Base-by-base conservation (phyloP, 345 rosid genomes). In the Rhizophora mangle region DNA sequence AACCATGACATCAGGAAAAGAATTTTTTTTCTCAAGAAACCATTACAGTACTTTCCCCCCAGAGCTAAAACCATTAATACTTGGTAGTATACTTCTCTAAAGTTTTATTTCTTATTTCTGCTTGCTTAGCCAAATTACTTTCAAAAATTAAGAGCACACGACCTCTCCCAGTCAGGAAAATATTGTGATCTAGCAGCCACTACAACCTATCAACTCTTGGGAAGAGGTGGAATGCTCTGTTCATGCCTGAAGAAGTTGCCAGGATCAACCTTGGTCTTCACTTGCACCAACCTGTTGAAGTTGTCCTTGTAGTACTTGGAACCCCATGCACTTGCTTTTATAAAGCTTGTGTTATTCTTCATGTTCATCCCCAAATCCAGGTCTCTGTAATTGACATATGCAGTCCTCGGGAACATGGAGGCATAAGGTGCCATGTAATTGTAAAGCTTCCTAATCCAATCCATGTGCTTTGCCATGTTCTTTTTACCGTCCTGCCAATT, bases 311-410 rank as follows among this genome's bases (percentile, higher is more conserved):
- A 71, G 54, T 71, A 71, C 36, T 52, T 71, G 36, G 24, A 8
- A 37, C 74, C 74, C 54, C 62, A 71, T 52, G 13, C 68, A 22
- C 53, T 36, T 36, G 68, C 74, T 4, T 71, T 52, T 18, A 18
- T 27, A 6, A 53, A 63, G 10, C 62, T 71, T 19, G 61, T 37
- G 37, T 63, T 53, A 24, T n/a, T 1, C 19, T 63, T 54, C 39
- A 36, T 53, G 68, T 63, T 56, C 53, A 39, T 71, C n/a, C 68
- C 74, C 39, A 71, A 19, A 63, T 71, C 74, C 55, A 71, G 62
- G 31, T 71, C 74, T 54, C 68, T 71, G 68, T 65, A 80, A 62
- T 83, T 83, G 46, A 80, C 72, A 32, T 75, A 83, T 2, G 84
- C 72, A 49, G 57, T 65, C 24, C 81, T 80, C 0, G 80, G 86